Evolutionary conservation across 495 filamentous ascomycete species (phyloP), one percentile per base, ranked within the genome.

Genomic region (Extremus antarcticus): DNA sequence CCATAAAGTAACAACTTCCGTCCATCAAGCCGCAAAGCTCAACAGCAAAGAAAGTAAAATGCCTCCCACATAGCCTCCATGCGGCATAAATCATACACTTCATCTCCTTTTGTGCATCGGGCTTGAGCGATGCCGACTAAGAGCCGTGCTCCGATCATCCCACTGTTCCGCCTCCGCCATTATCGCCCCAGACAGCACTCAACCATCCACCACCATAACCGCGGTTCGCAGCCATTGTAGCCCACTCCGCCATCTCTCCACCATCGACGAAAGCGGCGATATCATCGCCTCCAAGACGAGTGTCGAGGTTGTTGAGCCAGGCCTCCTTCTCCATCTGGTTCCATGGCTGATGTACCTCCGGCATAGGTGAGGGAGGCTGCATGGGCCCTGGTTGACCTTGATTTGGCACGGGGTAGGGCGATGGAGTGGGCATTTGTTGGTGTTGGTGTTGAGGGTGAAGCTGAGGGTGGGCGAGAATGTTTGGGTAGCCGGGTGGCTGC

Each of bases 221-320:
- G 2, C 19, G 32, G 13, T 43, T 20, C 11, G 49, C 49, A 17
- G 35, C 35, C 19, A 45, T 17, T 4, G 8, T 45, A 7, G 41
- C 41, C 41, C 41, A 48, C 20, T 48, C 11, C 46, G 9, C 46
- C 19, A 48, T 3, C 3, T 59, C 55, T 16, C 57, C 56, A 7
- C 66, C 66, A 13, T 60, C 62, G 11, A 58, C 60, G 43, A 68
- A 68, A 10, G 60, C 62, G 1, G 66, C 64, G 13, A 66, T 22
- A 43, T 68, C 66, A 47, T 66, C 66, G 25, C 65, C 61, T 25
- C 64, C 59, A 25, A 68, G 60, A 3, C 59, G 51, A 2, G 64
- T 63, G n/a, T 66, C 57, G n/a, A 68, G 41, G 39, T 51, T 65
- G 25, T 59, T 63, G 1, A 63, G 56, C 66, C 66, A 68, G 2